Base-by-base conservation (phyloP, 1,284 basidiomycete species). In the Leucoagaricus sp. region DNA sequence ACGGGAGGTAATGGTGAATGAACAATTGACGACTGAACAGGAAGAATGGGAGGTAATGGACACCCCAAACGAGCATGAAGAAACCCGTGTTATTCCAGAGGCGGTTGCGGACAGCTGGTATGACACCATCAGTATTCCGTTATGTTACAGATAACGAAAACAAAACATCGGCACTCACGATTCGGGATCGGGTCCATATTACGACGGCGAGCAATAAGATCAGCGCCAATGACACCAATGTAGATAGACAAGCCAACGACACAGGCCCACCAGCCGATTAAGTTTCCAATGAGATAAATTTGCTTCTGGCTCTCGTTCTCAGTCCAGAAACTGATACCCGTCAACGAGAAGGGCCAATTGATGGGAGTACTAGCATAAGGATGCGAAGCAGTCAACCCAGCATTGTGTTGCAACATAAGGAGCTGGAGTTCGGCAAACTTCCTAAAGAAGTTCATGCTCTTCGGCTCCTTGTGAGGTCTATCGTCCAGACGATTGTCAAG, bases 321-420 rank as follows among this genome's bases (percentile, higher is more conserved):
- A 1, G 96, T 98, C 97, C 97, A 99, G 82, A 99, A 99, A 66
- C 92, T 95, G 73, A 99, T 98, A 49, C 97, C 97, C 60, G 82
- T 91, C 31, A 98, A 75, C 48, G 96, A 81, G 84, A 99, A 98
- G 1, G 97, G 97, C 97, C 97, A 99, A 69, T 97, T 96, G 74
- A 98, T 89, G 1, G 97, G 96, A 12, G 83, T 83, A 58, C 91
- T 93, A 1, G 96, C 95, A 69, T 99, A 99, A 38, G 97, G 97
- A 70, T 99, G 97, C 10, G 88, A 91, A 17, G 93, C 89, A 21
- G 94, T 98, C 55, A 99, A 79, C 15, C 94, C 96, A 10, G 95
- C 93, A 68, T 99, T 99, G 77, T 99, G 96, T 70, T 97, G 94
- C 60, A 98, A 78, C 97, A 99, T 99, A 57, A 96, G 78, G 44